Base-by-base conservation (phyloP, 345 rosid genomes). In the Excoecaria agallocha region DNA sequence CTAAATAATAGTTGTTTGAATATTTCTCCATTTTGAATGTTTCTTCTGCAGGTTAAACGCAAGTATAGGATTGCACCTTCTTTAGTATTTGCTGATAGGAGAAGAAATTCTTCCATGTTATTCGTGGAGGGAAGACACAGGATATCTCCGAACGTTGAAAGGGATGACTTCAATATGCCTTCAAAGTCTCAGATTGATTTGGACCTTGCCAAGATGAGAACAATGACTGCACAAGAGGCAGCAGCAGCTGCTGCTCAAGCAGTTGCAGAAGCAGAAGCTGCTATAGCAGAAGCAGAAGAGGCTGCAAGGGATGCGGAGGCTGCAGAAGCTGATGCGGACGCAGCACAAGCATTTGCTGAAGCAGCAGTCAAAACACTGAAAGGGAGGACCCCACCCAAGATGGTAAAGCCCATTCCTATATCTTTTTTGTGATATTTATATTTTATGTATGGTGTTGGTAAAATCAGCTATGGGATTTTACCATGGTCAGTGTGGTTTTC, bases 311-410 rank as follows among this genome's bases (percentile, higher is more conserved):
- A 93, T 76, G 98, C 99, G 8, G 97, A 95, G 77, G 89, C 82
- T 67, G 97, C 98, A 12, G 99, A 96, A 81, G 98, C 97, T 19
- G 90, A 91, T 73, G 99, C 97, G 22, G 98, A 90, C 77, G 96
- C 86, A 52, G 99, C 98, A 66, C 88, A 88, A 79, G 98, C 96
- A 82, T 90, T 88, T 76, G 94, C 91, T 37, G 97, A 91, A 68
- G 98, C 93, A 72, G 93, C 97, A 37, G 50, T 78, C 83, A 93
- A 91, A 87, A 86, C 96, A 13, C 68, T 87, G 66, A 88, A 86
- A 84, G 93, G 83, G 67, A 89, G 89, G 85, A 81, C 83, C 66
- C 74, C 80, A 68, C 72, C 78, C 12, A 80, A 77, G 50, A 59
- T 73, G 79, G 83, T 80, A 80, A 30, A 71, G 3, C 8, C 60